Evolutionary conservation across 768 basidiomycete species (phyloP).

Genomic region (Podaxis sp.): DNA sequence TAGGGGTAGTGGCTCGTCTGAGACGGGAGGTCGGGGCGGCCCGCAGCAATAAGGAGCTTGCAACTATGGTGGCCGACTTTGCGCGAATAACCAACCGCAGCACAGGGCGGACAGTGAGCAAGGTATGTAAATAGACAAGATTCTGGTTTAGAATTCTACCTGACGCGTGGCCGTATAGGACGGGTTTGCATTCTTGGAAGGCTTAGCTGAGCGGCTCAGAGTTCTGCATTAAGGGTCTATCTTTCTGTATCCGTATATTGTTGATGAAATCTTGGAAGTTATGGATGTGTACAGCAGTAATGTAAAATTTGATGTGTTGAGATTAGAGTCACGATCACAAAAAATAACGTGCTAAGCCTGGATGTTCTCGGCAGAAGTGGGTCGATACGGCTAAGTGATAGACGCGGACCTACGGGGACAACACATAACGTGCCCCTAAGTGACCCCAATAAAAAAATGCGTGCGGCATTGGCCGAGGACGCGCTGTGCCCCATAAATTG

Average conservation of each 20-base stretch:
- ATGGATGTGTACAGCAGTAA: neutral
- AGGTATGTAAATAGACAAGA: slow-evolving; percentile 35
- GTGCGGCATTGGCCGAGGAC: slow-evolving; percentile 19
- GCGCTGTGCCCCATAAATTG: slow-evolving; percentile 28
- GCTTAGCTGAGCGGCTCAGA: slow-evolving; percentile 53
- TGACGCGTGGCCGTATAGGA: slow-evolving; percentile 36
- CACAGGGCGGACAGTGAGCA: slow-evolving; percentile 70
- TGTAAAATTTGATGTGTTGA: neutral
- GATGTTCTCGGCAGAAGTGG: neutral
- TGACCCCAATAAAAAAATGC: slow-evolving; percentile 11
- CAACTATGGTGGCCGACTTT: slow-evolving; percentile 68
- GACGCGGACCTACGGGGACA: too few species aligned
- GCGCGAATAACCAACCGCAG: slow-evolving; percentile 66
- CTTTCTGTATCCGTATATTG: slow-evolving; percentile 4
- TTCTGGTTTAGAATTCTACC: neutral
- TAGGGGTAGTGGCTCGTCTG: slow-evolving; percentile 59
- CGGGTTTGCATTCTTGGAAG: slow-evolving; percentile 68
- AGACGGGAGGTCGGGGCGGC: slow-evolving; percentile 53
- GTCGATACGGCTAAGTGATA: too few species aligned
- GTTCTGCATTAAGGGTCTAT: slow-evolving; percentile 31
- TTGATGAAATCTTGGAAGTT: neutral
- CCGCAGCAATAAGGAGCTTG: slow-evolving; percentile 55
- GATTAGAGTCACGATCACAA: neutral
- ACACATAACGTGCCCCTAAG: neutral
- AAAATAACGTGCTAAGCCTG: neutral